Evolutionary conservation across 1,284 basidiomycete genomes (phyloP).

Genomic region (Cerrena zonata): DNA sequence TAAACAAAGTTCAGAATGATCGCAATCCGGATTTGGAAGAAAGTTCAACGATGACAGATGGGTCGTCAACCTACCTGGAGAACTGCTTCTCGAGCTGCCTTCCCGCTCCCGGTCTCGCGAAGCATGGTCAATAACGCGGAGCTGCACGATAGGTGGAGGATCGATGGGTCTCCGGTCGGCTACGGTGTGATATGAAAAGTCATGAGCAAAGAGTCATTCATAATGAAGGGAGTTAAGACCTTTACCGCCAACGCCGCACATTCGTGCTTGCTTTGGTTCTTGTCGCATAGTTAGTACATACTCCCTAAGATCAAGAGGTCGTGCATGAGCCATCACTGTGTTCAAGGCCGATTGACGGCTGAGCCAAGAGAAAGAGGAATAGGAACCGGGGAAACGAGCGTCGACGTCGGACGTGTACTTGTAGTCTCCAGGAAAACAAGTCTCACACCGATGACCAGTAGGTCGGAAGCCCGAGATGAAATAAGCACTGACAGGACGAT

Average conservation of each 20-base stretch:
- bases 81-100: constrained; percentile 21
- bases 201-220: constrained; percentile 9
- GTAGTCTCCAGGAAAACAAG: constrained; percentile 1
- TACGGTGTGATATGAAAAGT: constrained; percentile 25
- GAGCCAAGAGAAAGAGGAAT: neutral
- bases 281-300: constrained; percentile 82
- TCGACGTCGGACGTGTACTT: constrained; percentile 5
- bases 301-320: constrained; percentile 45
- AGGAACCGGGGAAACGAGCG: neutral
- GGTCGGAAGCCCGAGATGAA: neutral
- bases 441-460: neutral
- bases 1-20: too few relatives aligned
- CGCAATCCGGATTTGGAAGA: too few relatives aligned
- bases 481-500: neutral
- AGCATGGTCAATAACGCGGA: constrained; percentile 77
- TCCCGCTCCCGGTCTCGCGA: constrained; percentile 27
- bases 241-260: constrained; percentile 89
- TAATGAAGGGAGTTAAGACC: constrained; percentile 33
- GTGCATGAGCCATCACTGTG: constrained; percentile 17
- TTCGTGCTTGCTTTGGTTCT: constrained; percentile 85
- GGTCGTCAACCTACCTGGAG: constrained; percentile 21
- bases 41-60: too few relatives aligned
- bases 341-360: neutral
- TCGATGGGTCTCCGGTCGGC: constrained; percentile 92
- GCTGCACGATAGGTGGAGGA: constrained; percentile 93